Conservation (phyloP, 2,329 filamentous ascomycete genomes). For the Microdochium bolleyi region DNA sequence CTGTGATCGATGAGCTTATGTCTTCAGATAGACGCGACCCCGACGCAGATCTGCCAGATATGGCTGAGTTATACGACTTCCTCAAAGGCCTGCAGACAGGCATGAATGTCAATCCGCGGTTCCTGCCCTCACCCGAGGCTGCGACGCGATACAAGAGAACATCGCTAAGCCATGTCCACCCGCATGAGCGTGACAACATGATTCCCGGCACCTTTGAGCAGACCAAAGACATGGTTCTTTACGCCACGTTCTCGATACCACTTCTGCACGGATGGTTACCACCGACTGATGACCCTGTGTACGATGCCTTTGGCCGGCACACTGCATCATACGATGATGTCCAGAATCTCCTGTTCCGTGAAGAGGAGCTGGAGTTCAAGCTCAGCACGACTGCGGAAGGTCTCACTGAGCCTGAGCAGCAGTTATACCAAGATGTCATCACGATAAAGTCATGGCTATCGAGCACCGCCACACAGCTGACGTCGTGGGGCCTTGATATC, state of each 20-base stretch:
- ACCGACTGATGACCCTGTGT: constrained; percentile 54
- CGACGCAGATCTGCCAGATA: constrained; percentile 67
- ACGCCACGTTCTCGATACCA: constrained; percentile 80
- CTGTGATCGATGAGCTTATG: constrained; percentile 89
- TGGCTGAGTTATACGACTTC: constrained; percentile 81
- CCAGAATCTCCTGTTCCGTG: constrained; percentile 79
- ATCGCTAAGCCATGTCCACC: constrained; percentile 43
- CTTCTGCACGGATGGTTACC: constrained; percentile 93
- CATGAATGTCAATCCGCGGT: constrained; percentile 95
- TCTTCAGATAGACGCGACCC: constrained; percentile 59
- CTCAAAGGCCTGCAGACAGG: constrained; percentile 84
- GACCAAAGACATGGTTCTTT: constrained; percentile 83
- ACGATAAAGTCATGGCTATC: constrained; percentile 78
- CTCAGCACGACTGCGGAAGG: constrained; percentile 48
- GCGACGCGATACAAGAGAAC: constrained; percentile 39
- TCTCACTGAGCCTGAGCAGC: constrained; percentile 66
- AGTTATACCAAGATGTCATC: constrained; percentile 73
- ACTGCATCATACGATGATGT: constrained; percentile 87
- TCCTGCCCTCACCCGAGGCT: constrained; percentile 52
- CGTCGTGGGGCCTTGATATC: constrained; percentile 68
- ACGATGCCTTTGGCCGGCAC: constrained; percentile 62
- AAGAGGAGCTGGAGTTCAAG: constrained; percentile 82
- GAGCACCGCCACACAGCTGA: constrained; percentile 79
- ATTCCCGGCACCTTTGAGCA: constrained; percentile 74
- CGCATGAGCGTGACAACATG: constrained; percentile 35